Conservation (phyloP, 2,329 filamentous ascomycete genomes). For the Hypoxylon sp. region DNA sequence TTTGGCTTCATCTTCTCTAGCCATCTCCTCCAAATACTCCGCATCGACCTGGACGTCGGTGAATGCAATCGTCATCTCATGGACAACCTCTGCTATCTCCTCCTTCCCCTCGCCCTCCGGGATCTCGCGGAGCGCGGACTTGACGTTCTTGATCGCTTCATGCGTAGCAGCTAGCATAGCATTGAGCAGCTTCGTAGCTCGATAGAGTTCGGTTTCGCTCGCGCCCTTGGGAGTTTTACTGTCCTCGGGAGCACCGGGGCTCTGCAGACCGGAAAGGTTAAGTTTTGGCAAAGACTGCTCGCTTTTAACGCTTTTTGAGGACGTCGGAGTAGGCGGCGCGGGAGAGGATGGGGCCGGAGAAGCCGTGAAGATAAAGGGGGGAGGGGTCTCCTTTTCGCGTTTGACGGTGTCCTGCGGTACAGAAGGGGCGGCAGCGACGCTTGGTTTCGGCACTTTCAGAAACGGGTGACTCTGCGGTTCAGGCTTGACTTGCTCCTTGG, state of each 20-base stretch:
- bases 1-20: not conserved
- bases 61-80: constrained; percentile 1
- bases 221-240: no score
- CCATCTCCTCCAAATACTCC: not conserved
- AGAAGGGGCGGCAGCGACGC: not conserved
- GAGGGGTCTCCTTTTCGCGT: not conserved
- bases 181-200: not conserved
- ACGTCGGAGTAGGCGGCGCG: not conserved
- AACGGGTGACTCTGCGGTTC: constrained; percentile 1
- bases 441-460: constrained; percentile 21
- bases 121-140: not conserved
- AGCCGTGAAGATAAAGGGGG: not conserved
- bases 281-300: not conserved
- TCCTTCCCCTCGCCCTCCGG: not conserved
- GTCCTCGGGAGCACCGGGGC: not conserved
- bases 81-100: not conserved
- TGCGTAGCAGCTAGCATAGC: not conserved
- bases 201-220: not conserved
- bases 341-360: not conserved
- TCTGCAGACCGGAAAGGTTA: not conserved
- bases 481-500: not conserved
- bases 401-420: not conserved
- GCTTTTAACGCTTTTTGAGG: not conserved
- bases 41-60: constrained; percentile 11
- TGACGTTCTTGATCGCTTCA: not conserved